Evolutionary conservation across 176 grass and related monocot genomes (phyloP).

Genomic region (Raddia guianensis): DNA sequence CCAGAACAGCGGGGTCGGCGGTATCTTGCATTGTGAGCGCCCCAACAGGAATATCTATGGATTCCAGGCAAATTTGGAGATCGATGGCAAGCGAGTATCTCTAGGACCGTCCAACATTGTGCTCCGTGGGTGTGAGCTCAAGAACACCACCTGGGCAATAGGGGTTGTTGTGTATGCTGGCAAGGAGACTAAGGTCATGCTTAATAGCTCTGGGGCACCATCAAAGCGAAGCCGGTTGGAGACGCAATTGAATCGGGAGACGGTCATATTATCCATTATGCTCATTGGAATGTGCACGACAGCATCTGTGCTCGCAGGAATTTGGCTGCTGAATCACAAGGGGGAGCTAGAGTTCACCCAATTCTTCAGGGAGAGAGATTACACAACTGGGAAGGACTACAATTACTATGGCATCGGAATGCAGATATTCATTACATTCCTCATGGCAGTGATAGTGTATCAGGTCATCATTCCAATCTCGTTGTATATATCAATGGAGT

Average conservation of each 20-base stretch:
- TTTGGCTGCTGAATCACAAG: conserved; percentile 69
- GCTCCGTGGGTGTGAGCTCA: conserved; percentile 86
- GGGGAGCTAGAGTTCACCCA: conserved; percentile 56
- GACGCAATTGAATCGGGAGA: conserved; percentile 77
- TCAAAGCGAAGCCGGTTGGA: conserved; percentile 78
- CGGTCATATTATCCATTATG: conserved; percentile 64
- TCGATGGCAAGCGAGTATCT: conserved; percentile 52
- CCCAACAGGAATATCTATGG: conserved; percentile 81
- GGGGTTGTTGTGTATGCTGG: conserved; percentile 87
- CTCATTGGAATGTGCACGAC: conserved; percentile 64
- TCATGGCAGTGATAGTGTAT: conserved; percentile 83
- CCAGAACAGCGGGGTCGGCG: conserved; percentile 25
- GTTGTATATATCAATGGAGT: conserved; percentile 95
- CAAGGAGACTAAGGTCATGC: conserved; percentile 93
- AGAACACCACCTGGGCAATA: conserved; percentile 78
- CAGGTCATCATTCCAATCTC: conserved; percentile 96
- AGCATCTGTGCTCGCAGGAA: conserved; percentile 53
- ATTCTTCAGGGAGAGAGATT: conserved; percentile 76
- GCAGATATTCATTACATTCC: conserved; percentile 73
- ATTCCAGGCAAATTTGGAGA: conserved; percentile 75
- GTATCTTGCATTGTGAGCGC: conserved; percentile 59
- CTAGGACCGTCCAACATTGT: conserved; percentile 80
- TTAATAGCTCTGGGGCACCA: conserved; percentile 70
- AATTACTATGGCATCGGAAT: conserved; percentile 77
- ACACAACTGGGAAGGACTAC: conserved; percentile 65